Conservation (phyloP, 2,329 filamentous ascomycete genomes). For the Hypoxylon sp. region DNA sequence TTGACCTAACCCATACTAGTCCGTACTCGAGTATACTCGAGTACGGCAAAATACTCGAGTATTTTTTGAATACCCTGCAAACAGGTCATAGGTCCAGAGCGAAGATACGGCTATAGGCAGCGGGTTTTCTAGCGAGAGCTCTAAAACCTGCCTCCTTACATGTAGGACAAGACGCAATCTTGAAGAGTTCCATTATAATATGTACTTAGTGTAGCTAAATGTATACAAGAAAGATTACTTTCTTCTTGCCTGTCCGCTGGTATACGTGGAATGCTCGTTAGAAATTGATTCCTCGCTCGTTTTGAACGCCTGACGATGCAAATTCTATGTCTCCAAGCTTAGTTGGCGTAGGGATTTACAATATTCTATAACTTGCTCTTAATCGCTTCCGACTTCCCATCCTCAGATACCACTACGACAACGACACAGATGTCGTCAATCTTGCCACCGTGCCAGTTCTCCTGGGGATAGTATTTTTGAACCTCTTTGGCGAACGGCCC, state of each 20-base stretch:
- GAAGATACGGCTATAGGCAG: background rate
- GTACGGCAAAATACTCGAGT: too few relatives aligned
- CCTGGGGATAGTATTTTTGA: conserved; percentile 86
- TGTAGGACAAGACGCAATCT: background rate
- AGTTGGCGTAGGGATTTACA: background rate
- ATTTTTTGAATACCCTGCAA: too few relatives aligned
- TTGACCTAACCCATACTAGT: too few relatives aligned
- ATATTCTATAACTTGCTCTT: conserved; percentile 50
- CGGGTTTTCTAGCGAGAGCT: conserved; percentile 19
- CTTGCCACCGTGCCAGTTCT: conserved; percentile 92
- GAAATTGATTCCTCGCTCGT: conserved; percentile 24
- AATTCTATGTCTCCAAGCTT: conserved; percentile 25
- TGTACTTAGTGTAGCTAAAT: conserved; percentile 27
- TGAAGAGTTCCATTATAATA: conserved; percentile 34
- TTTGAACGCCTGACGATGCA: conserved; percentile 49
- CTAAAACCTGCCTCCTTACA: conserved; percentile 22
- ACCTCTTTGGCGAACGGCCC: conserved; percentile 97
- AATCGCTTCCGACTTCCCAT: conserved; percentile 53
- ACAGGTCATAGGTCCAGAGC: background rate
- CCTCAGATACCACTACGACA: conserved; percentile 81
- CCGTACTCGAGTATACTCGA: too few relatives aligned
- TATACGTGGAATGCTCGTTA: conserved; percentile 23
- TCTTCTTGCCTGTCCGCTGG: background rate
- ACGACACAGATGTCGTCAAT: conserved; percentile 95
- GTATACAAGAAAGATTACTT: conserved; percentile 28